phyloP scores from a whole-genome alignment of 305 asterid species.

The Fraxinus sp. region DNA sequence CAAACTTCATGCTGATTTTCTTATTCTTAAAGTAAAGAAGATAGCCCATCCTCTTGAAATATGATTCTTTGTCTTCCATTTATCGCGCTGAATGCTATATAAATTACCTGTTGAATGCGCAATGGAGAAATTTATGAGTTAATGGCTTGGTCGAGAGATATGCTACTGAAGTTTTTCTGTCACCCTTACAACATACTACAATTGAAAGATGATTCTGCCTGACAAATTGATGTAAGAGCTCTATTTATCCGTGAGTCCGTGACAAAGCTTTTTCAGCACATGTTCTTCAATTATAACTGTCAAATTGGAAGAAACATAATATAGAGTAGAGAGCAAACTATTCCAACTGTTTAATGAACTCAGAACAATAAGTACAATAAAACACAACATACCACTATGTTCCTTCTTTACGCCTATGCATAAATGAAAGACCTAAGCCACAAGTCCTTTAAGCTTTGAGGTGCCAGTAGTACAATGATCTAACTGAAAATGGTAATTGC shows the following conservation, averaged over 20 bases:
- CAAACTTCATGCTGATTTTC: background rate
- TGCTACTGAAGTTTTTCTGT: background rate
- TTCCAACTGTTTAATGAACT: too few species aligned
- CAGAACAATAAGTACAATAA: too few species aligned
- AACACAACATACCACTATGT: too few species aligned
- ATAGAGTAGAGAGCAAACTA: too few species aligned
- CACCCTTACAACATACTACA: background rate
- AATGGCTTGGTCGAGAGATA: background rate
- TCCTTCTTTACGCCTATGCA: too few species aligned
- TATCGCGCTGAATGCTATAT: background rate
- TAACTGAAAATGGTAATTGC: background rate
- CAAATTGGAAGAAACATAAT: too few species aligned
- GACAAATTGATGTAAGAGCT: constrained; percentile 6
- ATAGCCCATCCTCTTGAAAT: background rate
- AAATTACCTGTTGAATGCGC: background rate
- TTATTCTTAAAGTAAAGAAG: too few species aligned
- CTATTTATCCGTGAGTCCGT: constrained; percentile 11
- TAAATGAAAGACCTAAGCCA: background rate
- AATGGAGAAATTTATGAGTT: background rate
- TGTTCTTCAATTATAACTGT: background rate
- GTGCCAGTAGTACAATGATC: background rate
- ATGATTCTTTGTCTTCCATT: background rate
- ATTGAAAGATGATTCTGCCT: background rate
- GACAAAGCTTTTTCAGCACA: background rate
- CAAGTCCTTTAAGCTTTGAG: background rate